Conservation (phyloP, 768 basidiomycete species). For the Saitozyma podzolica region DNA sequence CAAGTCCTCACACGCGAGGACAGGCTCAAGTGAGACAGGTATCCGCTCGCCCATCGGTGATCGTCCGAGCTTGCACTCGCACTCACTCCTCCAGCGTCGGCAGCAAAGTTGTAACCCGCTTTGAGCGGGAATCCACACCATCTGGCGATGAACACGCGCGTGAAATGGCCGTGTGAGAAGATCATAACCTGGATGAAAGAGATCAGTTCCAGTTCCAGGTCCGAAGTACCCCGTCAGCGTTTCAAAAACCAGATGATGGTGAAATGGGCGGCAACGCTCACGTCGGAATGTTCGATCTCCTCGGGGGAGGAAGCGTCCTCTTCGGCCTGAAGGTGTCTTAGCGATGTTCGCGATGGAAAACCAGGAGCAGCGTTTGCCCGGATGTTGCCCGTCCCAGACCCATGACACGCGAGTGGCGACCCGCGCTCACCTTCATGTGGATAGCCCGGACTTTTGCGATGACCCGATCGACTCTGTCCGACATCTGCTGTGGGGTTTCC, state of each 20-base stretch:
- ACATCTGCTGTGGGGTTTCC: slow-evolving; percentile 79
- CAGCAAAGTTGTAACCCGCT: slow-evolving; percentile 65
- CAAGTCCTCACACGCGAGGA: neutral
- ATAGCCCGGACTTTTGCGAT: slow-evolving; percentile 64
- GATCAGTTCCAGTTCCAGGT: too few relatives aligned
- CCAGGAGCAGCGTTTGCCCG: neutral
- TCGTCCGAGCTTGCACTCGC: neutral
- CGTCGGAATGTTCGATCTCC: slow-evolving; percentile 58
- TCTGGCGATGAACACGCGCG: slow-evolving; percentile 71
- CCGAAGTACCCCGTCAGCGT: too few relatives aligned
- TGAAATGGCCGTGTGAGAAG: slow-evolving; percentile 73
- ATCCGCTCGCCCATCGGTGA: neutral
- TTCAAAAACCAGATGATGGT: too few relatives aligned
- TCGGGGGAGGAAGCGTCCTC: slow-evolving; percentile 24
- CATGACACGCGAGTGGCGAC: too few relatives aligned
- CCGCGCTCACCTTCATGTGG: slow-evolving; percentile 41
- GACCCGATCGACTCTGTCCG: slow-evolving; percentile 70
- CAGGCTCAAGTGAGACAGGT: neutral
- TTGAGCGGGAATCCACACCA: slow-evolving; percentile 69
- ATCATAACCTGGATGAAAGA: slow-evolving; percentile 57
- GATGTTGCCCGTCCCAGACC: neutral
- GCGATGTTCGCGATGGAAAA: neutral
- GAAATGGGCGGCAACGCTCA: slow-evolving; percentile 37
- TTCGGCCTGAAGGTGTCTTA: slow-evolving; percentile 25
- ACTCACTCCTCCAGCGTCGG: slow-evolving; percentile 78